Conservation (phyloP, 2,329 filamentous ascomycete species). For the Podosphaera aphanis region DNA sequence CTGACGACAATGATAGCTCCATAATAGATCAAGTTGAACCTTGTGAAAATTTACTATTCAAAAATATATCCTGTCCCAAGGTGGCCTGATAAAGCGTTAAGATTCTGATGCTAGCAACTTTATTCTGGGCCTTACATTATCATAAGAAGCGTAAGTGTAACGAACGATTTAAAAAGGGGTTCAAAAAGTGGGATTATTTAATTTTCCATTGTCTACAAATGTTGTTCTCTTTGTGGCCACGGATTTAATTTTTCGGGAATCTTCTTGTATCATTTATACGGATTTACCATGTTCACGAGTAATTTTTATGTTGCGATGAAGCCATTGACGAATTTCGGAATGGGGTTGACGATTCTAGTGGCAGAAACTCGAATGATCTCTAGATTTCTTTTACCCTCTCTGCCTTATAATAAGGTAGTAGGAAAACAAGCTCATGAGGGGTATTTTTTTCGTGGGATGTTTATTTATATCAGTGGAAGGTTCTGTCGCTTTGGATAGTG, state of each 20-base stretch:
- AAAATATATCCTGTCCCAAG: neutral
- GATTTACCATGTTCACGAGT: neutral
- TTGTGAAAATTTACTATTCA: neutral
- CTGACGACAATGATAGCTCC: constrained; percentile 36
- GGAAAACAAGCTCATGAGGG: too few species aligned
- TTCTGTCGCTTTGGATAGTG: too few species aligned
- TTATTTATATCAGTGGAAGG: too few species aligned
- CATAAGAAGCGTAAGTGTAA: neutral
- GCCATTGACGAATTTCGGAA: neutral
- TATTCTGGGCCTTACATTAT: neutral
- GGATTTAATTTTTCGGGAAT: neutral
- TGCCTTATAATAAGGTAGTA: neutral
- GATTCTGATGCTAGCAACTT: neutral
- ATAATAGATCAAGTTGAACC: constrained; percentile 12
- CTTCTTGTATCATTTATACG: neutral
- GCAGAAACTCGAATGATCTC: neutral
- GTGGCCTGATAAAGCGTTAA: neutral
- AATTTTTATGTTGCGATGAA: neutral
- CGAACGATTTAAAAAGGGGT: neutral
- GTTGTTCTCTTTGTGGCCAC: neutral
- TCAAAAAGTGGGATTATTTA: neutral
- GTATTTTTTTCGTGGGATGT: too few species aligned
- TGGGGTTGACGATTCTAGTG: neutral
- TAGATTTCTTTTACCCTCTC: neutral
- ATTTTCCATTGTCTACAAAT: neutral